Evolutionary conservation across 768 basidiomycete species (phyloP).

Genomic region (Suillus plorans): DNA sequence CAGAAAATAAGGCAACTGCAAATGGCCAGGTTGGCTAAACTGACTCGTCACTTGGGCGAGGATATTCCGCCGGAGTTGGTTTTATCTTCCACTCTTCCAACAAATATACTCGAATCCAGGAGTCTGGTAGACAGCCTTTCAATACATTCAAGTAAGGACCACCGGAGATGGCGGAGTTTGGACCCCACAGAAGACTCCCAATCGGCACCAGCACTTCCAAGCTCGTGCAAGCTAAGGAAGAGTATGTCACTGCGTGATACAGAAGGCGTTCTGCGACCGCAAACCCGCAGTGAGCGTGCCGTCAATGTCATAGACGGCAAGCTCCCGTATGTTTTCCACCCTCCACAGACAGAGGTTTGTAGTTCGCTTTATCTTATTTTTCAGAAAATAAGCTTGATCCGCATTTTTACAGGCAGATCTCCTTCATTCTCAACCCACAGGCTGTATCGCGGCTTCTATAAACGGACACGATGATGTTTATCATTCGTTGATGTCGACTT

Average conservation of each 20-base stretch:
- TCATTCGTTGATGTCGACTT: not conserved
- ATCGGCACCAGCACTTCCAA: not conserved
- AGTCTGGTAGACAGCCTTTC: not conserved
- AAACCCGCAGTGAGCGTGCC: not conserved
- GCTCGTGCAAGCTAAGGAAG: slow-evolving; percentile 20
- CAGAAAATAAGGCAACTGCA: slow-evolving; percentile 23
- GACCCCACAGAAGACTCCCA: slow-evolving; percentile 11
- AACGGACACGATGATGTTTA: not conserved
- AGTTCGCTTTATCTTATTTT: not conserved
- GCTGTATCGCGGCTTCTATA: too few species aligned
- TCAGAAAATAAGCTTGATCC: slow-evolving; percentile 7
- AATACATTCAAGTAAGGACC: slow-evolving; percentile 5
- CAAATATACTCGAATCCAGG: not conserved
- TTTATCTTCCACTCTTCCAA: slow-evolving; percentile 11
- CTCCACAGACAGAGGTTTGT: not conserved
- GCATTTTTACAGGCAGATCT: slow-evolving; percentile 3
- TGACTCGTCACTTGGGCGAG: slow-evolving; percentile 38
- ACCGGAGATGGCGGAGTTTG: slow-evolving; percentile 18
- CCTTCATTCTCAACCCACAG: not conserved
- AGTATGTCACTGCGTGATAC: slow-evolving; percentile 29
- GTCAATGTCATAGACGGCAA: not conserved
- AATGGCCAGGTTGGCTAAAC: slow-evolving; percentile 35
- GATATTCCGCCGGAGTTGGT: slow-evolving; percentile 38
- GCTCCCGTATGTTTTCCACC: not conserved
- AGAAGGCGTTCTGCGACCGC: not conserved